Percentiles rank a stretch among this genome's conserved stretches.
These are phyloP conservation scores for Cunninghamia lanceolata DNA, from an alignment of 75 land plant species.

Conservation along the genomic window DNA sequence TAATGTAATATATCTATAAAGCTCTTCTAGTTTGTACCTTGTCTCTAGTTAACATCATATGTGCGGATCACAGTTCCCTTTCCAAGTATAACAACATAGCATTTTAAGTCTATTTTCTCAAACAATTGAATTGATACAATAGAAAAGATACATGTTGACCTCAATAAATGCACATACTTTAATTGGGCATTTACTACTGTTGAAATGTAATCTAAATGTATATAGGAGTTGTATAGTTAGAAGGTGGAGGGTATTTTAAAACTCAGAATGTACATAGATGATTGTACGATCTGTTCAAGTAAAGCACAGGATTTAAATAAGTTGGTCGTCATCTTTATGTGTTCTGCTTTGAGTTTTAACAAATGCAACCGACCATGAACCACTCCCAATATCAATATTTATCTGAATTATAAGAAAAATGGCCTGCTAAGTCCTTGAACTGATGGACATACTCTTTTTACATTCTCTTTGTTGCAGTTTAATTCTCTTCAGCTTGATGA, in stretches of 20 bases:
- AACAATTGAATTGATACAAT: background rate
- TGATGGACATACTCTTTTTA: too few relatives aligned
- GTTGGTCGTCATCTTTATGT: background rate
- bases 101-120: background rate
- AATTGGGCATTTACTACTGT: background rate
- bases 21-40: too few relatives aligned
- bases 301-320: background rate
- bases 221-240: background rate
- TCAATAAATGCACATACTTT: background rate
- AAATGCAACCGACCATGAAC: background rate
- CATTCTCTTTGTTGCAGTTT: too few relatives aligned
- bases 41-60: too few relatives aligned
- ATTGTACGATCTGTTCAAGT: background rate
- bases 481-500: too few relatives aligned
- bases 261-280: background rate
- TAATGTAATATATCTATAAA: too few relatives aligned
- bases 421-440: background rate
- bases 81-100: background rate
- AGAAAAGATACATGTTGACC: background rate
- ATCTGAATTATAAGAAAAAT: background rate
- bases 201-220: background rate
- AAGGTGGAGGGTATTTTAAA: background rate
- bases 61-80: background rate
- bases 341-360: background rate
- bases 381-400: background rate